Percentiles rank a stretch among this genome's conserved stretches.
phyloP scores from a whole-genome alignment of 2,329 filamentous ascomycete genomes.

The Cladosporium velox region DNA sequence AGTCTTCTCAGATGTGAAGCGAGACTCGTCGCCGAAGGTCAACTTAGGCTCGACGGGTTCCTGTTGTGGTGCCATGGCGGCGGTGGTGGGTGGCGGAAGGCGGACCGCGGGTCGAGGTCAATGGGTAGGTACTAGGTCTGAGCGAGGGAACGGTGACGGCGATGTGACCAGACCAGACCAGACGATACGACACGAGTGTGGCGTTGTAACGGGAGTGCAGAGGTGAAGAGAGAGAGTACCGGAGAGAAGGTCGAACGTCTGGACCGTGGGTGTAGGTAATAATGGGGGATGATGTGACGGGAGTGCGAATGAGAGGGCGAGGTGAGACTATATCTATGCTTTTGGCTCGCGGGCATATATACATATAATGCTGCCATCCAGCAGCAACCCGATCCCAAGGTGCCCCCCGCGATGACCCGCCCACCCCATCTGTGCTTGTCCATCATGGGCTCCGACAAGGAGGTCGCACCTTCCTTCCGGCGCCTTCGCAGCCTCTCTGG shows the following conservation, averaged over 20 bases:
- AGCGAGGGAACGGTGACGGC: conserved; percentile 7
- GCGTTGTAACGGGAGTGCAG: conserved; percentile 2
- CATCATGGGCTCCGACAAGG: conserved; percentile 12
- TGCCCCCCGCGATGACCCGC: conserved; percentile 8
- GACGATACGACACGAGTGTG: not conserved
- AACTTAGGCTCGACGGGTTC: conserved; percentile 17
- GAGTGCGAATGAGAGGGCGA: conserved; percentile 14
- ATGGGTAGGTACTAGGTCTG: conserved; percentile 12
- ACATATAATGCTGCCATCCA: not conserved
- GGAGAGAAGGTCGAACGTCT: not conserved
- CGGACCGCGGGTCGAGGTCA: conserved; percentile 14
- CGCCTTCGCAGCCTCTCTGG: conserved; percentile 2
- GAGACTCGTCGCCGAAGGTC: conserved; percentile 11
- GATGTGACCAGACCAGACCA: not conserved
- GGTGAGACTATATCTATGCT: conserved; percentile 21
- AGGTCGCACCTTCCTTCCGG: conserved; percentile 16
- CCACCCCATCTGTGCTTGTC: conserved; percentile 10
- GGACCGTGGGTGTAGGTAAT: conserved; percentile 3
- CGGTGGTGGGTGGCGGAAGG: conserved; percentile 1
- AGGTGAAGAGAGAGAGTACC: conserved; percentile 1
- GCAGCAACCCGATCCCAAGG: conserved; percentile 4
- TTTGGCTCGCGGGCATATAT: not conserved
- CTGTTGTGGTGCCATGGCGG: conserved; percentile 13
- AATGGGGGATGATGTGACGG: not conserved
- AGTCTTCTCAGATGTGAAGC: conserved; percentile 15